Conservation (phyloP, 1,284 basidiomycete genomes). For the Malassezia equina region DNA sequence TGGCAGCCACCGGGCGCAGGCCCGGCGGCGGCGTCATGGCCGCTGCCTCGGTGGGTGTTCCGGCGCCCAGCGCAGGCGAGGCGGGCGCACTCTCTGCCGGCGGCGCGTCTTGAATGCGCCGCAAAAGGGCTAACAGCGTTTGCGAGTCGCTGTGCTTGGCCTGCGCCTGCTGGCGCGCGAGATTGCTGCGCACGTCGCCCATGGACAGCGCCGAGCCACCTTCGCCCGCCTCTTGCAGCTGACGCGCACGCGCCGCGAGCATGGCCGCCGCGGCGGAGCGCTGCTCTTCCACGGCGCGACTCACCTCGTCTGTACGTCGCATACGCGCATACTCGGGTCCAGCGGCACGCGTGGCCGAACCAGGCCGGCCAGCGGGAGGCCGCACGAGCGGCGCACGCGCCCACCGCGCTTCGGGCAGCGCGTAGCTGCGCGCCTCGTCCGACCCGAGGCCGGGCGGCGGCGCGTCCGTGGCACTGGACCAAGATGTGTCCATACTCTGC, state of each 20-base stretch:
- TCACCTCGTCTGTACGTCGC: constrained; percentile 6
- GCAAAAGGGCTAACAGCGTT: constrained; percentile 13
- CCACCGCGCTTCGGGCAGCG: not conserved
- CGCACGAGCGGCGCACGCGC: not conserved
- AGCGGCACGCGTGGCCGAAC: constrained; percentile 14
- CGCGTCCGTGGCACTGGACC: too few species aligned
- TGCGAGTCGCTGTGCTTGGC: constrained; percentile 7
- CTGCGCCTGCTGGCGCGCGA: constrained; percentile 11
- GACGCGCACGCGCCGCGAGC: constrained; percentile 15
- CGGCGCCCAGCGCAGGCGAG: constrained; percentile 5
- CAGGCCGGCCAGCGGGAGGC: too few species aligned
- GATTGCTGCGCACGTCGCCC: constrained; percentile 8
- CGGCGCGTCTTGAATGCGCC: constrained; percentile 12
- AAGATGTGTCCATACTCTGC: not conserved
- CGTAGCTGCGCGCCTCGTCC: not conserved
- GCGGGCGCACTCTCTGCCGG: not conserved
- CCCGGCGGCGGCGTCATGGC: constrained; percentile 18
- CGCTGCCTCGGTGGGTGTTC: constrained; percentile 22
- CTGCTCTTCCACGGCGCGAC: constrained; percentile 10
- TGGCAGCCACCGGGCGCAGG: not conserved
- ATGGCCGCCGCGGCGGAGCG: constrained; percentile 16
- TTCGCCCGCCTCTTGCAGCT: constrained; percentile 12
- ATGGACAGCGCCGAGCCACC: not conserved
- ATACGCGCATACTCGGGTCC: constrained; percentile 21
- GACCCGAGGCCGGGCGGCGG: not conserved